Conservation (phyloP, 805 yeast genomes). For the Yamadazyma sp. region DNA sequence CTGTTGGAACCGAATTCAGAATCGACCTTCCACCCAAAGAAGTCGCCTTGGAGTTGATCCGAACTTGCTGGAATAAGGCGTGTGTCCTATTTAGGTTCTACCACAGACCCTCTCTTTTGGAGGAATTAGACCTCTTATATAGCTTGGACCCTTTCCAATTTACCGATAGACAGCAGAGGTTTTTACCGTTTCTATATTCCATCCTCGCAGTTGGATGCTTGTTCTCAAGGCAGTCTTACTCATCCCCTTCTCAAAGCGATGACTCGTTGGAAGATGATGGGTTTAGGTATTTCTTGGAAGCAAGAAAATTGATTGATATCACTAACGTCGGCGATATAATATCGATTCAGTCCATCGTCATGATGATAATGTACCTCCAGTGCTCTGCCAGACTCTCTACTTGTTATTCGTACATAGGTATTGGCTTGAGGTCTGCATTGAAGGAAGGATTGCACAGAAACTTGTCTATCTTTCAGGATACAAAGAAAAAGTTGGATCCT, state of each 20-base stretch:
- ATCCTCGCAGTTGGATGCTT: constrained; percentile 89
- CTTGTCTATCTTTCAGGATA: constrained; percentile 45
- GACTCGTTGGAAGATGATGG: constrained; percentile 74
- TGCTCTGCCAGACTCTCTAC: constrained; percentile 85
- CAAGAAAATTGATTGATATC: constrained; percentile 74
- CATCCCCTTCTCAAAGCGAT: constrained; percentile 9
- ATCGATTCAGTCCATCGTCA: constrained; percentile 82
- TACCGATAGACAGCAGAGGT: constrained; percentile 70
- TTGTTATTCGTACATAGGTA: constrained; percentile 86
- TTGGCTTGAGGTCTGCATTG: constrained; percentile 78
- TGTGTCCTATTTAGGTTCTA: constrained; percentile 83
- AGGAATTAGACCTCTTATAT: constrained; percentile 72
- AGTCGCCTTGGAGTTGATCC: constrained; percentile 66
- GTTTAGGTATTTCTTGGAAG: constrained; percentile 75
- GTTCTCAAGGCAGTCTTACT: constrained; percentile 49
- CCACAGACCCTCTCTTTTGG: constrained; percentile 77
- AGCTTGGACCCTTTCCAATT: constrained; percentile 71
- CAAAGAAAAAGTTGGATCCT: constrained; percentile 61
- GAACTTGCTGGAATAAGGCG: constrained; percentile 80
- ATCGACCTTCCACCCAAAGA: constrained; percentile 75
- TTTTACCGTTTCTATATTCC: constrained; percentile 77
- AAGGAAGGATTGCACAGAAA: constrained; percentile 83
- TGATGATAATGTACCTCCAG: constrained; percentile 82
- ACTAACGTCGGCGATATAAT: constrained; percentile 80
- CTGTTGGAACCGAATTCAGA: constrained; percentile 47